These are phyloP conservation scores for Ramaria sp. DNA, from an alignment of 768 basidiomycete species.

Conservation along the genomic window DNA sequence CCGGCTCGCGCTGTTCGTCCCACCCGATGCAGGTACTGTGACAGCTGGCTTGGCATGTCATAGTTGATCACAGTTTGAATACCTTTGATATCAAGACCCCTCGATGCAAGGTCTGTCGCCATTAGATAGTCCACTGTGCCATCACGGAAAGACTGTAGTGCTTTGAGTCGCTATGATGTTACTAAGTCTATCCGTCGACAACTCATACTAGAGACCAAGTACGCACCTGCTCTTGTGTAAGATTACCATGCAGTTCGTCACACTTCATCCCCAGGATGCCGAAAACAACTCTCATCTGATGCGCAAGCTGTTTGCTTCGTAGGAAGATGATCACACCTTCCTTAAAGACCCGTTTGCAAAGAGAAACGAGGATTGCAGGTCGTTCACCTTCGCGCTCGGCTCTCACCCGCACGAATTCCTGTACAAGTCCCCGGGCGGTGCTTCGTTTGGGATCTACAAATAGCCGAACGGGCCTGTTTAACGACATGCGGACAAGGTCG, in stretches of 20 bases:
- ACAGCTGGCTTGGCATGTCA: slow-evolving; percentile 90
- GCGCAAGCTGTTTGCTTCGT: slow-evolving; percentile 92
- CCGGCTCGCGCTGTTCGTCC: slow-evolving; percentile 97
- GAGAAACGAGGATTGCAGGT: slow-evolving; percentile 60
- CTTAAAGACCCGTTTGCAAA: slow-evolving; percentile 86
- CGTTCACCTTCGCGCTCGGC: slow-evolving; percentile 70
- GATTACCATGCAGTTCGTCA: slow-evolving; percentile 89
- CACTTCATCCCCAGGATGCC: slow-evolving; percentile 80
- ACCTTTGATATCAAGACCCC: slow-evolving; percentile 95
- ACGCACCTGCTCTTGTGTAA: slow-evolving; percentile 88
- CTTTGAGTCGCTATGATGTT: slow-evolving; percentile 58
- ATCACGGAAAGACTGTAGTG: slow-evolving; percentile 81
- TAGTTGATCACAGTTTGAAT: slow-evolving; percentile 98
- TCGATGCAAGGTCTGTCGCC: slow-evolving; percentile 92
- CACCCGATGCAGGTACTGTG: slow-evolving; percentile 93
- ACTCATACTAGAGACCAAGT: slow-evolving; percentile 12
- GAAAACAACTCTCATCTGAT: slow-evolving; percentile 94
- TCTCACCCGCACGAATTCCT: slow-evolving; percentile 91
- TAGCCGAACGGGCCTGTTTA: slow-evolving; percentile 86
- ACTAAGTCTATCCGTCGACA: neutral
- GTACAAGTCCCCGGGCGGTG: slow-evolving; percentile 75
- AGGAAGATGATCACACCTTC: slow-evolving; percentile 84
- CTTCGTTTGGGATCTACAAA: slow-evolving; percentile 92
- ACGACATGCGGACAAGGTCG: slow-evolving; percentile 82
- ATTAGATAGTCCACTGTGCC: slow-evolving; percentile 84